These are phyloP conservation scores for Rhynchospora breviuscula DNA, from an alignment of 176 grass and related monocot genomes.

Conservation along the genomic window DNA sequence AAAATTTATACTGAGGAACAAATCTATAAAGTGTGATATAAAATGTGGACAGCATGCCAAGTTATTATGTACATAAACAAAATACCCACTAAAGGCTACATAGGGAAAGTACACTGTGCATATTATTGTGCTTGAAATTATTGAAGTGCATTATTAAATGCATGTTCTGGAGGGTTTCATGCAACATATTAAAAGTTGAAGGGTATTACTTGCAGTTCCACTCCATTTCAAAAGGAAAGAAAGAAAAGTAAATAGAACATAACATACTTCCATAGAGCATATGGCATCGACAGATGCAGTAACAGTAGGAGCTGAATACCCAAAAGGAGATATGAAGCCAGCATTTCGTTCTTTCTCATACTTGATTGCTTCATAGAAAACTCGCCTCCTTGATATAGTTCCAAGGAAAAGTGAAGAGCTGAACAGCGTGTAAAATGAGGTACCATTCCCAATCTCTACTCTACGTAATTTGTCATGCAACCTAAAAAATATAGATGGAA, in stretches of 20 bases:
- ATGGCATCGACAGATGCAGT: conserved; percentile 63
- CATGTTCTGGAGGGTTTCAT: background rate
- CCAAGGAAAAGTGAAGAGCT: conserved; percentile 66
- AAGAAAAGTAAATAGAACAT: background rate
- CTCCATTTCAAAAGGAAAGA: background rate
- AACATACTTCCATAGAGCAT: conserved; percentile 78
- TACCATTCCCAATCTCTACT: conserved; percentile 64
- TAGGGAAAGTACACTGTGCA: background rate
- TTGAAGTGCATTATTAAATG: background rate
- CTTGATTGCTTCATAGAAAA: conserved; percentile 78
- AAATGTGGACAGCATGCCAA: background rate
- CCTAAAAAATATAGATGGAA: conserved; percentile 29
- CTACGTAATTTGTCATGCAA: conserved; percentile 78
- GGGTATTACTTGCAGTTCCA: background rate
- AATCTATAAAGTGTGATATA: background rate
- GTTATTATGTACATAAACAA: background rate
- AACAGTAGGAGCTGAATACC: conserved; percentile 87
- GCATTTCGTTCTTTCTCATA: conserved; percentile 96
- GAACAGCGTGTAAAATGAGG: conserved; percentile 70
- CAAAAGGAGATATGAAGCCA: conserved; percentile 97
- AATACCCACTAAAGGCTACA: background rate
- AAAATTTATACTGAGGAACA: background rate
- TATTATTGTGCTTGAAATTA: background rate
- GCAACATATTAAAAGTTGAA: background rate
- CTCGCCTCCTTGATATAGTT: conserved; percentile 80